Evolutionary conservation across 164 flowering plant species (phyloP).

Genomic region (Sedum album): DNA sequence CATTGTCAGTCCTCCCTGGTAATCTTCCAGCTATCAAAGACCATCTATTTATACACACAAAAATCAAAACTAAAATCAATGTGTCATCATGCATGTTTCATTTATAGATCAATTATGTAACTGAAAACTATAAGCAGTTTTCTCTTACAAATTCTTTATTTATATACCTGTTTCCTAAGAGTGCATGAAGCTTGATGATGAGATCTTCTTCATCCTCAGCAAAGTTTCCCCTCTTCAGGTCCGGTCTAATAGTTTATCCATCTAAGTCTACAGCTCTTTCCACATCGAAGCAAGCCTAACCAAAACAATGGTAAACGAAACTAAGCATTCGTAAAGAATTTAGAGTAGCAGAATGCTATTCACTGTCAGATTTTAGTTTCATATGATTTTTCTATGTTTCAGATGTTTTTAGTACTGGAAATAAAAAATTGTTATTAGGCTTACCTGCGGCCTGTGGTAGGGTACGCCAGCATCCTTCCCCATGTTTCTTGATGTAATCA

Average conservation of each 20-base stretch:
- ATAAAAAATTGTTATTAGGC: background rate
- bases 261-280: too few species aligned
- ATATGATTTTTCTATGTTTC: background rate
- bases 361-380: too few species aligned
- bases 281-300: too few species aligned
- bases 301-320: too few species aligned
- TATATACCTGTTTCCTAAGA: conserved; percentile 50
- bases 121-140: too few species aligned
- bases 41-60: conserved; percentile 30
- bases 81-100: background rate
- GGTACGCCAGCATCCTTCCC: too few species aligned
- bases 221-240: conserved; percentile 58
- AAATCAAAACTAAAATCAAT: background rate
- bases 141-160: background rate
- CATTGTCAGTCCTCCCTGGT: conserved; percentile 61
- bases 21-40: conserved; percentile 62
- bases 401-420: background rate
- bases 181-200: conserved; percentile 72
- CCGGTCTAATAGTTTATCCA: conserved; percentile 65
- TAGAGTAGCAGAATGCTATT: too few species aligned
- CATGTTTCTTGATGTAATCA: conserved; percentile 36
- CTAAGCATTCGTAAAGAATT: too few species aligned
- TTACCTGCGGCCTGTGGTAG: too few species aligned
- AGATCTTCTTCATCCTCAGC: conserved; percentile 72
- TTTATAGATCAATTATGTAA: background rate